Conservation (phyloP, 2,329 filamentous ascomycete species). For the Aspergillus carbonarius region DNA sequence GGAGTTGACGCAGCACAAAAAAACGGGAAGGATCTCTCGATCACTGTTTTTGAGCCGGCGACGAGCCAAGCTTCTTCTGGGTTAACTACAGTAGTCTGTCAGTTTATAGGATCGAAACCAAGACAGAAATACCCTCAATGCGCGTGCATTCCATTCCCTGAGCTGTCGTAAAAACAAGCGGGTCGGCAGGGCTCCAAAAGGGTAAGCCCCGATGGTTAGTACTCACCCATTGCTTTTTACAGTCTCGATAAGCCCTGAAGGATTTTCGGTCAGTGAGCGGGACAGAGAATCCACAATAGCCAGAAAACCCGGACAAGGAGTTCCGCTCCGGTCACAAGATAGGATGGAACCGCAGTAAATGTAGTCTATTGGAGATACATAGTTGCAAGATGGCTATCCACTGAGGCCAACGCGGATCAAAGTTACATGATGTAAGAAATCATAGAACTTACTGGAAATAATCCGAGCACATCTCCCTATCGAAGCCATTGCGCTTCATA, state of each 20-base stretch:
- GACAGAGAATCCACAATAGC: background rate
- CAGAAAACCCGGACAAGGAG: background rate
- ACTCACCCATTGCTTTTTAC: slow-evolving; percentile 90
- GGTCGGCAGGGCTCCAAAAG: background rate
- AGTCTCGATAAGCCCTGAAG: slow-evolving; percentile 81
- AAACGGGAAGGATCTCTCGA: too few species aligned
- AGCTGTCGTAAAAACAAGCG: background rate
- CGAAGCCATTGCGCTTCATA: slow-evolving; percentile 81
- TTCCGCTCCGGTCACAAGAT: background rate
- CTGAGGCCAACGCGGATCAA: background rate
- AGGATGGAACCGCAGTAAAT: background rate
- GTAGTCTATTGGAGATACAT: background rate
- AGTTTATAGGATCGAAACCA: slow-evolving; percentile 2
- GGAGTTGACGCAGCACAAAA: background rate
- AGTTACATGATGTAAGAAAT: too few species aligned
- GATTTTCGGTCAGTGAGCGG: slow-evolving; percentile 8
- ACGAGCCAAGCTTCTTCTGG: slow-evolving; percentile 28
- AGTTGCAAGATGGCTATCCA: background rate
- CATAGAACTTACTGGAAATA: slow-evolving; percentile 80
- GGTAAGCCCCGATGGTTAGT: background rate
- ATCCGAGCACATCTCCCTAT: slow-evolving; percentile 85
- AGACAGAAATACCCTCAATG: background rate
- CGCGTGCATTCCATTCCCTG: background rate
- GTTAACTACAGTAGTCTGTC: slow-evolving; percentile 24
- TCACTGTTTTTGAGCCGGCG: slow-evolving; percentile 9